Conservation (phyloP, 768 basidiomycete species). For the Lactarius deliciosus region DNA sequence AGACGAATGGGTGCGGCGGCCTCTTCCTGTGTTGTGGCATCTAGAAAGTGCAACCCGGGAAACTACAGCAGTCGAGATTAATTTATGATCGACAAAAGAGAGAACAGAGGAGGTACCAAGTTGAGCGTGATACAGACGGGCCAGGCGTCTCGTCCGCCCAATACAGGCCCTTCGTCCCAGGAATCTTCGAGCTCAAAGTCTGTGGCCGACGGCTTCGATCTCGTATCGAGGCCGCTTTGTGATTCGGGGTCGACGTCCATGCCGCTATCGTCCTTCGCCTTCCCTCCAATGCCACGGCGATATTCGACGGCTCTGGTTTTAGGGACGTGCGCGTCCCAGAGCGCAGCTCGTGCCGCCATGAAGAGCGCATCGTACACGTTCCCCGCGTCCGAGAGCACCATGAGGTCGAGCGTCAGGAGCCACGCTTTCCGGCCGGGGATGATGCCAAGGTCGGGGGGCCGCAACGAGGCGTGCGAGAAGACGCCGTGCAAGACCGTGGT, state of each 20-base stretch:
- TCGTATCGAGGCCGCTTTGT: constrained; percentile 58
- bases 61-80: constrained; percentile 40
- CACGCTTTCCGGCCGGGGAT: constrained; percentile 60
- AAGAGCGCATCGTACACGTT: constrained; percentile 78
- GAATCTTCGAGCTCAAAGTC: constrained; percentile 89
- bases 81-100: background rate
- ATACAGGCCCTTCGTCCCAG: constrained; percentile 78
- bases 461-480: constrained; percentile 64
- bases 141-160: constrained; percentile 64
- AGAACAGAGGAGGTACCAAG: constrained; percentile 46
- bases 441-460: constrained; percentile 60
- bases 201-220: constrained; percentile 49
- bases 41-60: constrained; percentile 64
- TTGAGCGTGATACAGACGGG: constrained; percentile 80
- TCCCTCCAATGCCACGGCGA: constrained; percentile 42
- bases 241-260: constrained; percentile 57
- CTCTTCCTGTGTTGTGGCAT: constrained; percentile 73
- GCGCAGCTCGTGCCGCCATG: constrained; percentile 72
- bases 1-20: constrained; percentile 60
- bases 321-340: constrained; percentile 82
- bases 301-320: constrained; percentile 71
- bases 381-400: constrained; percentile 71
- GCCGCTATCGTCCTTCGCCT: constrained; percentile 37
- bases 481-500: constrained; percentile 61
- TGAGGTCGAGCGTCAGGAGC: constrained; percentile 73